Evolutionary conservation across 2,329 filamentous ascomycete genomes (phyloP), one percentile per base, ranked within the genome.

Genomic region (Aspergillus vadensis): DNA sequence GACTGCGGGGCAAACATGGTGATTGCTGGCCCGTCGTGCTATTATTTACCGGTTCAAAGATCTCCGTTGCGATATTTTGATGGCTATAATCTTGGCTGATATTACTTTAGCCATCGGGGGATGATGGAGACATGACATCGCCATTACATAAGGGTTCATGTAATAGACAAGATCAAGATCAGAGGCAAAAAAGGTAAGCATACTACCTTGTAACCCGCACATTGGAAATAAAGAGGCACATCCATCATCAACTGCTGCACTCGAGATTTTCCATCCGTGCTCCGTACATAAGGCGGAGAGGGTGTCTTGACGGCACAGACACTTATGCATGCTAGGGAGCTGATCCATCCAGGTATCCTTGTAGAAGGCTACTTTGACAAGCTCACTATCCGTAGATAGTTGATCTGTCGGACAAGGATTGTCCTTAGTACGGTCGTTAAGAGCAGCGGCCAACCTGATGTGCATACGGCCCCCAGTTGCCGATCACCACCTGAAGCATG

Each of bases 401-500:
- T 36, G 27, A 47, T 39, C 43, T 25, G 41, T 50, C 6, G 36
- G 57, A 58, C 47, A 58, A 57, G 55, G 53, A 49, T 59, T 56
- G 21, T 44, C 15, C 57, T 57, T 53, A 60, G 47, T 53, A 60
- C 53, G 30, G 43, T 44, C 47, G 58, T 50, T 58, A 49, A 50
- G 19, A 53, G 50, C 36, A 53, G 44, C 21, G 59, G 50, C 47
- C 44, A 57, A 36, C 49, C 25, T 66, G 62, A 63, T 63, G 56
- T 67, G 65, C 65, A 65, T 65, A 53, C 57, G 47, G 50, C 36
- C 63, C 62, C 62, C 63, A 58, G 60, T 36, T 47, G 66, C 59
- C 55, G 64, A 67, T 69, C 67, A 58, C 57, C 58, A 14, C 66
- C 64, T 50, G 59, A 67, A 66, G 58, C 64, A 63, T 57, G 36